Base-by-base conservation (phyloP, 345 rosid genomes). In the Moringa oleifera region DNA sequence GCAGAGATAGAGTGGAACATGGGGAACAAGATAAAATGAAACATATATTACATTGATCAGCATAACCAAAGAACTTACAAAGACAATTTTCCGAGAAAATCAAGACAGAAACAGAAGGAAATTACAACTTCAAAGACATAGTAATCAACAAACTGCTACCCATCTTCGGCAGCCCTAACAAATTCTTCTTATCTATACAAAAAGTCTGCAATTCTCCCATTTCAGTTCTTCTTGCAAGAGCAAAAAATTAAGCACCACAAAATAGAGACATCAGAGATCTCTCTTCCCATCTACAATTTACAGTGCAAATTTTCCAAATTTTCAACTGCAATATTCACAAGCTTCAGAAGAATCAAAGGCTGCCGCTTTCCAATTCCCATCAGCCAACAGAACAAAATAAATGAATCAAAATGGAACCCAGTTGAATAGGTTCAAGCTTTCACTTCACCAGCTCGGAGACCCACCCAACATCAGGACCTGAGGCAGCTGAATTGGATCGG, bases 391-490 rank as follows among this genome's bases (percentile, higher is more conserved):
- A 28, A 28, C 33, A 28, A 28, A 28, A n/a, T n/a, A 2, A 66
- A 66, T 53, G 58, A 16, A 50, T 46, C 58, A n/a, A 45, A 63
- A 58, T 13, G 15, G 47, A 67, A 23, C 28, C 58, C 17, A 55
- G 28, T 15, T 20, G 59, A 47, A 55, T 41, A 55, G 20, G 55
- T 52, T 13, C 22, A 23, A 1, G 18, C 33, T 19, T 59, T 78
- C 76, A 81, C 59, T 74, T 74, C 16, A 79, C 71, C 64, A 82
- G 53, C 63, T 79, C 84, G 6, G 77, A 70, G 1, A 79, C 69
- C 84, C 82, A 82, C 18, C 71, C 87, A 0, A 77, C 51, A 66
- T 77, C 84, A 0, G 84, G 79, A 28, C 58, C 70, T 0, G 80
- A 67, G 28, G 69, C 62, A 0, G 55, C 28, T 2, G 77, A 45